Base-by-base conservation (phyloP, 106 monocot species). In the Chionographis japonica region DNA sequence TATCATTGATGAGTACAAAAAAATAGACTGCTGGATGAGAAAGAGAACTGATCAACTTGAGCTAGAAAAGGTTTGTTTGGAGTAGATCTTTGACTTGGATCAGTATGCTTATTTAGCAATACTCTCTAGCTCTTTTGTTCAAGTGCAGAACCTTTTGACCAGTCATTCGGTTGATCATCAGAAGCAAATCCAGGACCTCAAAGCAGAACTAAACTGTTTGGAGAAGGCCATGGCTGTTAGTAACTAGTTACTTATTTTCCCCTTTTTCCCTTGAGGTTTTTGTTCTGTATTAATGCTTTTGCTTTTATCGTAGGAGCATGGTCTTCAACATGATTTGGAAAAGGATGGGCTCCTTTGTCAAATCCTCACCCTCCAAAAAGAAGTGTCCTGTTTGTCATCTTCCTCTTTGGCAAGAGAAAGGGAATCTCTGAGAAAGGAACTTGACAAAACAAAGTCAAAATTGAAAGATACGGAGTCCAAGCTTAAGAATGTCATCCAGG, bases 381-480 rank as follows among this genome's bases (percentile, higher is more conserved):
- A 98, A 83, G 56, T 83, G 8, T 76, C 75, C 51, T 62, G 39
- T 49, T 67, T 87, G 60, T 87, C 86, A 78, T 79, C 87, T 17
- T 87, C 85, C 70, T 74, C 79, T 19, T 73, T 93, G 56, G 51
- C 62, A 39, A 86, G 56, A 59, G 97, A 98, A 77, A 98, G 80
- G 56, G 97, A 98, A 67, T 65, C 74, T 62, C 40, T 93, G 11
- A 74, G 90, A 67, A 98, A 93, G 76, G 92, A 98, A 36, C 83
- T 93, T 65, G 93, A 93, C 8, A 92, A 79, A 78, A 73, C 78
- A 61, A 90, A 88, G 73, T 12, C 53, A 42, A 98, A 90, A 69
- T 66, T 93, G 57, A 98, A 90, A 77, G 98, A 98, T 57, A 78
- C 90, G 13, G 93, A 98, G 53, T 80, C 78, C 37, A 98, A 93